Evolutionary conservation across 768 basidiomycete genomes (phyloP), one percentile per base, ranked within the genome.

Genomic region (Hygrocybe coccinea): DNA sequence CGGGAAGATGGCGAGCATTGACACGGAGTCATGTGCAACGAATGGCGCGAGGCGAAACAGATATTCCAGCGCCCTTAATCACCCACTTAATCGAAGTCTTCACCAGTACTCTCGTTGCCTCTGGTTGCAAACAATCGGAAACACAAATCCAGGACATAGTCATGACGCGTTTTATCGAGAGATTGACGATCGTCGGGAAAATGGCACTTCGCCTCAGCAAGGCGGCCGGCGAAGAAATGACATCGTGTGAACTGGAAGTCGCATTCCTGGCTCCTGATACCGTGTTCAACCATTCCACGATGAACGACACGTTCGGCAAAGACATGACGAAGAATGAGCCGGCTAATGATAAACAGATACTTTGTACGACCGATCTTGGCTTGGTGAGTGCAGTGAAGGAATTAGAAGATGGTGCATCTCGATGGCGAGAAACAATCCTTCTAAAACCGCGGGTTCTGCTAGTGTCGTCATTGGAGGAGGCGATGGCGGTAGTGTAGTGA

Each of bases 351-450:
- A 29, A 22, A 45, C 29, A 36, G 52, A 71, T 84, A 4, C 60
- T 85, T 17, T 84, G 84, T 60, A 83, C 82, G 45, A 83, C 78
- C 17, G 79, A 82, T 48, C 71, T 85, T 3, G 83, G 83, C 2
- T 68, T 85, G 34, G 67, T 70, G 45, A 64, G 72, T 54, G 68
- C 69, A 8, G 73, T 73, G 46, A 62, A 59, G 45, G 54, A 41
- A 25, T 61, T 59, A 29, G 50, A 43, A 22, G 45, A 50, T 36
- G n/a, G 77, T 73, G 10, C 69, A 69, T 34, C 60, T 60, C 3
- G 75, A 73, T 82, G 77, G 81, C 73, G 78, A 37, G 76, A 74
- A 19, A 66, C 67, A 2, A 71, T 79, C 0, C 66, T 85, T 53
- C 63, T 82, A 56, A 81, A 76, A 65, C 81, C 83, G 3, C 81